Evolutionary conservation across 2,329 filamentous ascomycete genomes (phyloP).

Genomic region (Teratosphaeriaceae sp.): DNA sequence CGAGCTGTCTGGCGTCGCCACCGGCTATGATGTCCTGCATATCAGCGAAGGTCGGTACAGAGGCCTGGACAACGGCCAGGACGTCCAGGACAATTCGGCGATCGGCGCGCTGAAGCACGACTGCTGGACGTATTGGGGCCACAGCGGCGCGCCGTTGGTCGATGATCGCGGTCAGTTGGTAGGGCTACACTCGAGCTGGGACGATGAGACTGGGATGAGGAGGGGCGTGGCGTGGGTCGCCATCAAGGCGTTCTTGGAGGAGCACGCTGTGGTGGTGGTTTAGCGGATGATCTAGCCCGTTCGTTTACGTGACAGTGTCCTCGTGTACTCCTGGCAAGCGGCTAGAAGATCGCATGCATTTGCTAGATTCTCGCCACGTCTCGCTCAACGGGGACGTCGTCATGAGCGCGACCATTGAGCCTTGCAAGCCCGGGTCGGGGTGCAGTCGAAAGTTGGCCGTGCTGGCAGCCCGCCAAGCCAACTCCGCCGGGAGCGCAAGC

Average conservation of each 20-base stretch:
- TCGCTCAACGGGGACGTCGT: too few relatives aligned
- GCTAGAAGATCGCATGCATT: too few relatives aligned
- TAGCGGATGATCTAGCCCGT: too few relatives aligned
- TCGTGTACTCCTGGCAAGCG: too few relatives aligned
- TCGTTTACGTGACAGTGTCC: too few relatives aligned
- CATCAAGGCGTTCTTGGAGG: conserved; percentile 34
- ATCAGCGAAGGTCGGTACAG: conserved; percentile 39
- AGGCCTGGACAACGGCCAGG: conserved; percentile 33
- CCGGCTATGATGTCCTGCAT: conserved; percentile 43
- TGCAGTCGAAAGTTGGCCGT: too few relatives aligned
- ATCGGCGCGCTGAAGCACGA: conserved; percentile 49
- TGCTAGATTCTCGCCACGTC: too few relatives aligned
- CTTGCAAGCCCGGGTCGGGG: too few relatives aligned
- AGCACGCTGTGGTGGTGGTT: neutral
- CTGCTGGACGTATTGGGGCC: conserved; percentile 54
- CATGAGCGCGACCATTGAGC: too few relatives aligned
- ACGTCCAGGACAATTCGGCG: conserved; percentile 46
- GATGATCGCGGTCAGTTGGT: conserved; percentile 36
- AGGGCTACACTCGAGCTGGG: conserved; percentile 50
- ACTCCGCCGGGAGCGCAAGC: too few relatives aligned
- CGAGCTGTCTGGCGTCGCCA: conserved; percentile 27
- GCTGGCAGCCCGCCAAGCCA: too few relatives aligned
- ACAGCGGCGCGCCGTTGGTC: conserved; percentile 47
- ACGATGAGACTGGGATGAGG: conserved; percentile 46
- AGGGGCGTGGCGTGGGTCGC: conserved; percentile 44